A percentile compares a stretch with the other conserved stretches of the same genome.
Evolutionary conservation across 2,329 filamentous ascomycete genomes (phyloP).

Genomic region (Coniochaeta sp.): DNA sequence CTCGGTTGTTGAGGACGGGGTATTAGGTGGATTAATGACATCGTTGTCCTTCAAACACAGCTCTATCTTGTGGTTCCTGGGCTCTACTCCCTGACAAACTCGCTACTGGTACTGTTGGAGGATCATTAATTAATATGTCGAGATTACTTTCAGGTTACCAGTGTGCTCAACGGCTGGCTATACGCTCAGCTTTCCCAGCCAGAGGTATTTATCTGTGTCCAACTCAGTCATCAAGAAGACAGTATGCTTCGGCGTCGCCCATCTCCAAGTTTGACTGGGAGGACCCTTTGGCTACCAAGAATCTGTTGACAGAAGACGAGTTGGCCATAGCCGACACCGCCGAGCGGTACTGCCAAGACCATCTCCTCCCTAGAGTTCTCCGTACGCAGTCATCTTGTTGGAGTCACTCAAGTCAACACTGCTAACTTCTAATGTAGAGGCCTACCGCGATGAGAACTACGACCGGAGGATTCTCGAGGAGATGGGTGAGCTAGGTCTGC

Average conservation of each 20-base stretch:
- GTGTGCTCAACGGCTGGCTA: neutral
- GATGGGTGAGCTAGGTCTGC: conserved; percentile 77
- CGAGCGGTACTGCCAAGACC: conserved; percentile 89
- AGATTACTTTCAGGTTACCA: neutral
- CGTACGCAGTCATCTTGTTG: conserved; percentile 45
- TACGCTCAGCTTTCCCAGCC: neutral
- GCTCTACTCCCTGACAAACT: neutral
- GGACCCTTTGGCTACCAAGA: conserved; percentile 71
- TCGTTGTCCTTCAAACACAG: neutral
- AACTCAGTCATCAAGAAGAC: neutral
- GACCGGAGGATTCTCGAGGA: conserved; percentile 73
- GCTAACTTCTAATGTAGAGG: conserved; percentile 17
- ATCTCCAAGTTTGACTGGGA: conserved; percentile 70
- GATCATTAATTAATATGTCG: neutral
- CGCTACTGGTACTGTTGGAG: neutral
- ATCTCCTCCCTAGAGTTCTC: conserved; percentile 75
- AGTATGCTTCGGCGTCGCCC: neutral
- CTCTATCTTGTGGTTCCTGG: neutral
- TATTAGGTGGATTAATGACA: neutral
- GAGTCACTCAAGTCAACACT: neutral
- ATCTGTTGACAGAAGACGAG: conserved; percentile 83
- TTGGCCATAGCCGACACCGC: conserved; percentile 83
- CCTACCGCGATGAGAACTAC: conserved; percentile 70
- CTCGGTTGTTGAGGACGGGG: neutral
- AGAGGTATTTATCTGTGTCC: neutral